Conservation (phyloP, 2,329 filamentous ascomycete species). For the Beauveria caledonica region DNA sequence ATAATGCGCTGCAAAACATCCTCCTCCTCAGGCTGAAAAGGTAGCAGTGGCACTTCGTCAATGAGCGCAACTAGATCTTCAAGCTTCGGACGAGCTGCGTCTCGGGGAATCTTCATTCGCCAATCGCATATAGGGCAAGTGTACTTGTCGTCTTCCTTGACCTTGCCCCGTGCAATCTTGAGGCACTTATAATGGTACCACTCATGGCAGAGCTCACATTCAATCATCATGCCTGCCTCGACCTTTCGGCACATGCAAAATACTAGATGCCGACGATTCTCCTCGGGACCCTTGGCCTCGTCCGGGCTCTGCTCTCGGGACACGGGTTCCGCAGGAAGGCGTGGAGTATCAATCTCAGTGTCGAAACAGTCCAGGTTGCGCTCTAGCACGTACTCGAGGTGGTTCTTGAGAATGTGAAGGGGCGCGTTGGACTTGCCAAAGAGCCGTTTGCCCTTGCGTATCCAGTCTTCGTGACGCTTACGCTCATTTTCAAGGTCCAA, state of each 20-base stretch:
- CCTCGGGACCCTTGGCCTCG: slow-evolving; percentile 47
- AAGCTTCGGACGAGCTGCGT: slow-evolving; percentile 89
- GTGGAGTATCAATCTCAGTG: slow-evolving; percentile 71
- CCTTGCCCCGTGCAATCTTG: slow-evolving; percentile 94
- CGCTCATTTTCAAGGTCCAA: slow-evolving; percentile 90
- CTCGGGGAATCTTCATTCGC: slow-evolving; percentile 91
- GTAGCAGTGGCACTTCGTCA: slow-evolving; percentile 69
- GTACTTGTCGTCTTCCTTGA: slow-evolving; percentile 97
- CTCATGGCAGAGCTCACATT: slow-evolving; percentile 95
- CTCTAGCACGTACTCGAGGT: slow-evolving; percentile 88
- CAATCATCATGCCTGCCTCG: slow-evolving; percentile 98
- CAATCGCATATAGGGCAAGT: slow-evolving; percentile 98
- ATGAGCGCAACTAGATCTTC: slow-evolving; percentile 82
- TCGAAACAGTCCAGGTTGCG: slow-evolving; percentile 91
- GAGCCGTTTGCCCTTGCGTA: slow-evolving; percentile 93
- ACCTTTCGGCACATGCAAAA: slow-evolving; percentile 94
- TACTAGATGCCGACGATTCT: slow-evolving; percentile 63
- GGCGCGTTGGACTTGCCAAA: slow-evolving; percentile 98
- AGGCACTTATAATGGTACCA: slow-evolving; percentile 99
- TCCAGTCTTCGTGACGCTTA: slow-evolving; percentile 96
- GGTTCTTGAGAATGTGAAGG: slow-evolving; percentile 86
- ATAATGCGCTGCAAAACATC: slow-evolving; percentile 79
- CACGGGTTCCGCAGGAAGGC: slow-evolving; percentile 83
- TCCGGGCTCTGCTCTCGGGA: slow-evolving; percentile 67
- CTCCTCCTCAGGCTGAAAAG: slow-evolving; percentile 95